phyloP scores from a whole-genome alignment of 805 yeast species.

The Helenozyma rhizophorensis region DNA sequence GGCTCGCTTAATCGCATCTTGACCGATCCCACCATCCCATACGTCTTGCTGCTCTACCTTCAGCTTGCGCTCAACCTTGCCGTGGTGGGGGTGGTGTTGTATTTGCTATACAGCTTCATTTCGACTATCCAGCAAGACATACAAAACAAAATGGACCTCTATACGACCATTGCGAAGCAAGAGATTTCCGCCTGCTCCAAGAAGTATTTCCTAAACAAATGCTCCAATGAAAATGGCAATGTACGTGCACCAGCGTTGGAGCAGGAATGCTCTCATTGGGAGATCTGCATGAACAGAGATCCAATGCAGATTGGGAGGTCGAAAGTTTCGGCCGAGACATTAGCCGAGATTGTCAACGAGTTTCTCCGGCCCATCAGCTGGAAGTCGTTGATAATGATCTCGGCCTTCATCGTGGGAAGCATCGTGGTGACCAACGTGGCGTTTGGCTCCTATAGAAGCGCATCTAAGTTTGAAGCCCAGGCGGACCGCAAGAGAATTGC shows the following conservation, averaged over 20 bases:
- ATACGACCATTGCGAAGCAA: slow-evolving; percentile 54
- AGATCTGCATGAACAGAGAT: slow-evolving; percentile 76
- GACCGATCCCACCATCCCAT: slow-evolving; percentile 49
- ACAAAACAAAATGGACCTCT: slow-evolving; percentile 59
- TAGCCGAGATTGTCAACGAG: slow-evolving; percentile 78
- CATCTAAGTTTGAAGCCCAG: slow-evolving; percentile 1
- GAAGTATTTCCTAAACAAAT: slow-evolving; percentile 67
- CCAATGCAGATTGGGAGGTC: slow-evolving; percentile 67
- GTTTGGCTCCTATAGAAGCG: slow-evolving; percentile 9
- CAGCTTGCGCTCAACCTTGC: slow-evolving; percentile 58
- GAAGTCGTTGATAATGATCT: slow-evolving; percentile 55
- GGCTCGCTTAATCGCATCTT: neutral
- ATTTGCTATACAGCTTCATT: slow-evolving; percentile 47
- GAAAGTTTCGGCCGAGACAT: slow-evolving; percentile 70
- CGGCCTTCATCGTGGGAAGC: slow-evolving; percentile 46
- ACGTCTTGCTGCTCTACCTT: slow-evolving; percentile 55
- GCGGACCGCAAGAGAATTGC: slow-evolving; percentile 2
- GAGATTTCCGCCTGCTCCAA: slow-evolving; percentile 67
- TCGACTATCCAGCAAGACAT: slow-evolving; percentile 65
- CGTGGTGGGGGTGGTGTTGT: slow-evolving; percentile 48
- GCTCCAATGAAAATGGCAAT: slow-evolving; percentile 46
- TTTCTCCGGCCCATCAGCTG: slow-evolving; percentile 68
- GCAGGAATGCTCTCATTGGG: slow-evolving; percentile 66
- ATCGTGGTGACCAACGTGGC: slow-evolving; percentile 43
- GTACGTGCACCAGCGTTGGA: slow-evolving; percentile 73